Evolutionary conservation across 441 rosid genomes (phyloP), one percentile per base, ranked within the genome.

Genomic region (Populus trichocarpa): DNA sequence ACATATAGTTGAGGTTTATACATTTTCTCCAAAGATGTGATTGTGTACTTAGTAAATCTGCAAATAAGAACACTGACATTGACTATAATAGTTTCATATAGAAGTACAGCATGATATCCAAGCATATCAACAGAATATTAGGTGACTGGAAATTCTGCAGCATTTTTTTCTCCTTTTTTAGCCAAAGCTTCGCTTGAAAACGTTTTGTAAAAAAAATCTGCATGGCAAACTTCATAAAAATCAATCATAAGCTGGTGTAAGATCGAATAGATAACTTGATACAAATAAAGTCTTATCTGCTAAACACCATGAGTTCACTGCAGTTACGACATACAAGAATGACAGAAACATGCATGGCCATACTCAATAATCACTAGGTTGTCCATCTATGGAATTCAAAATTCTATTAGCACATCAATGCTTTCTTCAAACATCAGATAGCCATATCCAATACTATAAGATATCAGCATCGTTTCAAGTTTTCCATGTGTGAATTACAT

Each of bases 1-100:
- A 90, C 98, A 86, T 85, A 88, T 53, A 96, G 92, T 79, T 93
- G 84, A n/a, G 99, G 99, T 86, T 94, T 96, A 89, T 92, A 88
- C 81, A 81, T 83, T 81, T 81, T 96, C 90, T 96, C 99, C 86
- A 92, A 80, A 61, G 97, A 94, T 61, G 97, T 91, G 81, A 96
- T 91, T 57, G 90, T 87, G 85, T 94, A 96, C 78, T 87, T 94
- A 66, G 98, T 88, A 86, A 77, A 96, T 64, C 98, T 96, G 95
- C 80, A 79, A 74, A 16, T 23, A 67, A 71, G 69, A 46, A 73
- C 61, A 13, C 63, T 23, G 77, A 35, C 7, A 65, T 32, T 71
- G 71, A 79, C 67, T 64, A 22, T 3, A 76, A 64, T 18, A 77
- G 30, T 64, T 75, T 46, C 3, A 14, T 25, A 35, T 66, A 28